Evolutionary conservation across 805 yeast genomes (phyloP).

Genomic region (Kodamaea nitidulidarum): DNA sequence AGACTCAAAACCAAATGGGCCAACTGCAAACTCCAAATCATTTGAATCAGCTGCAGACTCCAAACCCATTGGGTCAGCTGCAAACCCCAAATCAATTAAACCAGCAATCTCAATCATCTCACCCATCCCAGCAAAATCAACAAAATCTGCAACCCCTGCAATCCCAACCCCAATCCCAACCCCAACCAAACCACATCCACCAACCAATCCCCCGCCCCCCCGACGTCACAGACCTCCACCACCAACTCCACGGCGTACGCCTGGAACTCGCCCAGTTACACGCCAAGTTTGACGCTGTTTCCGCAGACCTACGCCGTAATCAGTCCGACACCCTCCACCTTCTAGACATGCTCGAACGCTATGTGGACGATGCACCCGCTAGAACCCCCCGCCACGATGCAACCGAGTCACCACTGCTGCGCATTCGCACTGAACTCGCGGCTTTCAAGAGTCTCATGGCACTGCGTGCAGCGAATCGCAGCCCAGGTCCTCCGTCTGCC

Average conservation of each 20-base stretch:
- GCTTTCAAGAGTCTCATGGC: conserved; percentile 10
- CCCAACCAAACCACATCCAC: conserved; percentile 4
- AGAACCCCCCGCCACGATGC: too few relatives aligned
- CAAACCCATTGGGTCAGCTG: too few relatives aligned
- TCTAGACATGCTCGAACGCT: conserved; percentile 42
- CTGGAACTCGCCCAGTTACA: conserved; percentile 42
- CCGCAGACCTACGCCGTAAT: conserved; percentile 45
- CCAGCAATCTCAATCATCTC: too few relatives aligned
- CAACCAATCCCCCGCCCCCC: conserved; percentile 8
- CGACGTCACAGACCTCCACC: conserved; percentile 36
- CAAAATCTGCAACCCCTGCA: too few relatives aligned
- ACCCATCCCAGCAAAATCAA: too few relatives aligned
- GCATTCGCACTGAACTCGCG: conserved; percentile 9
- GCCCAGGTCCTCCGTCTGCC: conserved; percentile 1
- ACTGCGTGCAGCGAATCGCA: conserved; percentile 7
- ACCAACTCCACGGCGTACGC: conserved; percentile 33
- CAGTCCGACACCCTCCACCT: conserved; percentile 52
- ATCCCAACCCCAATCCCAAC: neutral
- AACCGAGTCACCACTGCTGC: conserved; percentile 16
- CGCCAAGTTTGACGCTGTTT: conserved; percentile 44
- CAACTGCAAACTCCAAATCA: too few relatives aligned
- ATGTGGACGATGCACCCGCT: conserved; percentile 13
- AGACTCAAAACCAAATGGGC: too few relatives aligned
- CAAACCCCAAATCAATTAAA: too few relatives aligned
- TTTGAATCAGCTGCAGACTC: too few relatives aligned